Base-by-base conservation (phyloP, 2,329 filamentous ascomycete species). In the Leptodontidium sp. region DNA sequence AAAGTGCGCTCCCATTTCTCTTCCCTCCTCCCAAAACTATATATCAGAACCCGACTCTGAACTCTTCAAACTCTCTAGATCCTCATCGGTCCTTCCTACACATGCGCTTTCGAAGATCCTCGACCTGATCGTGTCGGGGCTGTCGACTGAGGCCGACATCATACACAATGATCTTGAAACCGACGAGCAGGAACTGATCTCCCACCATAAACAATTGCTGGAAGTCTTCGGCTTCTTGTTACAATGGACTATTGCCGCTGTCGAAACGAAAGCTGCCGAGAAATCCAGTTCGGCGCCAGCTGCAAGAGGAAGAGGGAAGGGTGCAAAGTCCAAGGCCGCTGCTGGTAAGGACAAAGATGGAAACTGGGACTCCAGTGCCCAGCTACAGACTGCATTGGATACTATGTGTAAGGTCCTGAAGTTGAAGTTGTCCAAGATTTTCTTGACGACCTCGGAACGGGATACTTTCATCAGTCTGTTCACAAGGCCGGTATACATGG, bases 341-440 rank as follows among this genome's bases (percentile, higher is more conserved):
- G 80, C 66, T 26, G 63, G 38, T 14, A 78, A 78, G 62, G 75
- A 74, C 14, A 94, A 92, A 78, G 93, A 97, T 71, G 90, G 88
- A 62, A 87, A 82, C 65, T 98, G 95, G 94, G 96, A 99, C 81
- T 95, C 94, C 68, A 91, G 93, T 2, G 83, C 88, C 1, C 96
- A 99, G 80, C 85, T 99, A 32, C 93, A 98, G 80, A 89, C 88
- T 12, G 94, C 95, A 1, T 87, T 99, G 70, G 94, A 98, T 76
- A 90, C 91, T 38, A 98, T 99, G 93, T 95, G 93, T 83, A 98
- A 97, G 80, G 94, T 97, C 61, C 85, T 99, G 80, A 97, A 94
- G 80, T 83, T 98, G 78, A 98, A 97, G 82, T 85, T 99, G 61
- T 89, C 91, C 74, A 94, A 93, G 78, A 95, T 99, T 70, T 99